Conservation (phyloP, 2,329 filamentous ascomycete species). For the Xylariaceae sp. region DNA sequence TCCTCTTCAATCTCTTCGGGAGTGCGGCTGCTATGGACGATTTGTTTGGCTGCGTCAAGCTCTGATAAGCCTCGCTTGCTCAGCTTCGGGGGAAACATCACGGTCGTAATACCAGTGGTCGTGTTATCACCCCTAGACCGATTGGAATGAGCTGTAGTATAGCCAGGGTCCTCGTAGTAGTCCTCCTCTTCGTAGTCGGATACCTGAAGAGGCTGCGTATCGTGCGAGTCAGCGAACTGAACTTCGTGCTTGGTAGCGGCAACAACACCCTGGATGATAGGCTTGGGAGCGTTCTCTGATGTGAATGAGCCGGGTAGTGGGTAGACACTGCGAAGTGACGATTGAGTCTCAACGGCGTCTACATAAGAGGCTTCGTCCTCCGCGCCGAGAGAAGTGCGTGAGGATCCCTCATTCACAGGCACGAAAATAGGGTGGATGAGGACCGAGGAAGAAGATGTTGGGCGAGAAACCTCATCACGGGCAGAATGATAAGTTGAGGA, state of each 20-base stretch:
- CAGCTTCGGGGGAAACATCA: constrained; percentile 68
- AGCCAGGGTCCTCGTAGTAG: constrained; percentile 64
- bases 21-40: constrained; percentile 65
- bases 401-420: too few relatives aligned
- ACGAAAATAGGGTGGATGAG: too few relatives aligned
- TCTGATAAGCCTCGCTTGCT: constrained; percentile 70
- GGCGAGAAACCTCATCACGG: too few relatives aligned
- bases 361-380: not conserved
- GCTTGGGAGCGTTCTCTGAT: not conserved
- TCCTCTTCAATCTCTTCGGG: constrained; percentile 83
- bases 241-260: constrained; percentile 4
- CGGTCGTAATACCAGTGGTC: constrained; percentile 47
- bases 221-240: constrained; percentile 4
- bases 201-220: constrained; percentile 6
- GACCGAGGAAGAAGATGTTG: too few relatives aligned
- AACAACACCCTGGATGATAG: not conserved
- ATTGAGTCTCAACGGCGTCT: too few relatives aligned
- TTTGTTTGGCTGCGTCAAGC: constrained; percentile 61
- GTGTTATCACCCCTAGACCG: constrained; percentile 68
- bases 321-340: too few relatives aligned
- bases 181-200: constrained; percentile 72
- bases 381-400: too few relatives aligned
- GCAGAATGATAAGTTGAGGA: too few relatives aligned
- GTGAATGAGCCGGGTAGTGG: too few relatives aligned
- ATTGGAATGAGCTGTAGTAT: constrained; percentile 73